Evolutionary conservation across 495 filamentous ascomycete species (phyloP).

Genomic region (Lineolata rhizophorae): DNA sequence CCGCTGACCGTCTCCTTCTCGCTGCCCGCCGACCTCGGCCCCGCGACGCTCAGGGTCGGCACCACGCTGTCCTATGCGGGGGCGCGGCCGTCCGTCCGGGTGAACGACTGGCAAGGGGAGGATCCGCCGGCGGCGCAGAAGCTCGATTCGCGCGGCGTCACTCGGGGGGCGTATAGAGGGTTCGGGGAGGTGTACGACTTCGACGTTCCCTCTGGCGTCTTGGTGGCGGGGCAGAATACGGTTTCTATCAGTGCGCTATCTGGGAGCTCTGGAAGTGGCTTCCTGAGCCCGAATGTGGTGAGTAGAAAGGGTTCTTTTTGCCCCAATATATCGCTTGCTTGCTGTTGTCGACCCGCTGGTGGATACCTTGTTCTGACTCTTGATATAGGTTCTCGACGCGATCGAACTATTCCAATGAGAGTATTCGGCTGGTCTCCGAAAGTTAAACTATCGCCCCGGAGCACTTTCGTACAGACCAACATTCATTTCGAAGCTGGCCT

Average conservation of each 20-base stretch:
- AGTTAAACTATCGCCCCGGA: too few species aligned
- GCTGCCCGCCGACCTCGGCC: conserved; percentile 24
- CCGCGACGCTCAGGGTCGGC: conserved; percentile 37
- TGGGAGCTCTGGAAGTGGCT: conserved; percentile 31
- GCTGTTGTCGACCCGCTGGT: too few species aligned
- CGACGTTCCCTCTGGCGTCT: conserved; percentile 28
- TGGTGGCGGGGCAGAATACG: conserved; percentile 37
- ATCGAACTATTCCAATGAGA: conserved; percentile 7
- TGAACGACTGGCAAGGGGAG: conserved; percentile 28
- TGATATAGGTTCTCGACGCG: conserved; percentile 5
- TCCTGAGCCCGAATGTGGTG: conserved; percentile 38
- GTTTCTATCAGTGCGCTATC: conserved; percentile 36
- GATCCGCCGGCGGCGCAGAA: conserved; percentile 34
- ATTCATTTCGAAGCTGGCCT: too few species aligned
- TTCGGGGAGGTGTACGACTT: conserved; percentile 39
- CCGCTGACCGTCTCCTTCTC: conserved; percentile 40
- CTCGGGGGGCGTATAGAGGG: conserved; percentile 39
- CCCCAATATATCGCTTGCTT: not conserved
- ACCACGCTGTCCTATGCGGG: conserved; percentile 41
- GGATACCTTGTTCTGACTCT: too few species aligned
- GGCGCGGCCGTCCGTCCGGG: conserved; percentile 23
- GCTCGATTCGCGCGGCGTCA: conserved; percentile 41
- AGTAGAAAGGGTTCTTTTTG: conserved; percentile 12
- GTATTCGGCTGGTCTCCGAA: too few species aligned
- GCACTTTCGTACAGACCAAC: too few species aligned